Base-by-base conservation (phyloP, 2,329 filamentous ascomycete genomes). In the Orbilia oligospora region DNA sequence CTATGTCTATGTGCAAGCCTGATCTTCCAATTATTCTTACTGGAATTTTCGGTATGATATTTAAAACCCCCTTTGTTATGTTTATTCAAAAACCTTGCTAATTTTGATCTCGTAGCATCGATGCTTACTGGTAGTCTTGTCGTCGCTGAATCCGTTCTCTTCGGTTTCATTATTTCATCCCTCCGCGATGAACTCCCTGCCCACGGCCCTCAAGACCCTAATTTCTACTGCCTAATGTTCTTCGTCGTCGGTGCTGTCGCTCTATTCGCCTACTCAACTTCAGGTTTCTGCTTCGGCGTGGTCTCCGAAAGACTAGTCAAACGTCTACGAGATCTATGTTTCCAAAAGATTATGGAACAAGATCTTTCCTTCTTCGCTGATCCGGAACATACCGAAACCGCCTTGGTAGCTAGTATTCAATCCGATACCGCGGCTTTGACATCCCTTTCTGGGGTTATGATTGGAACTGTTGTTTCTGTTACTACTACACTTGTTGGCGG, bases 111-210 rank as follows among this genome's bases (percentile, higher is more conserved):
- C 14, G 9, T 41, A 48, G 85, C 85, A 5, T 87, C 87, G 0
- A 83, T 87, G 14, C 79, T 86, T 38, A 87, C 86, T 18, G 87
- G 86, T 22, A 85, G 84, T 3, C 84, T 88, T 38, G 86, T 91
- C 46, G 87, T 91, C 27, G 90, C 90, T 16, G 87, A 90, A 79
- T 89, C 88, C 27, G 84, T 90, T 27, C 87, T 88, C 33, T 89
- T 89, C 78, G 88, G 87, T 18, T 85, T 87, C 77, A 85, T 88
- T 1, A 85, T 89, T 53, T 83, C 85, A 33, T 84, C 86, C 2
- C 82, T 89, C 4, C 75, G 75, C 20, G 64, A 55, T 16, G 27
- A 90, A 87, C 81, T 85, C 86, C 22, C 88, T 86, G 81, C 80
- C 80, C 33, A 68, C 80, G 30, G 73, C 76, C 61, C 76, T 83